Evolutionary conservation across 2,329 filamentous ascomycete species (phyloP), one percentile per base, ranked within the genome.

Genomic region (Xylariaceae sp.): DNA sequence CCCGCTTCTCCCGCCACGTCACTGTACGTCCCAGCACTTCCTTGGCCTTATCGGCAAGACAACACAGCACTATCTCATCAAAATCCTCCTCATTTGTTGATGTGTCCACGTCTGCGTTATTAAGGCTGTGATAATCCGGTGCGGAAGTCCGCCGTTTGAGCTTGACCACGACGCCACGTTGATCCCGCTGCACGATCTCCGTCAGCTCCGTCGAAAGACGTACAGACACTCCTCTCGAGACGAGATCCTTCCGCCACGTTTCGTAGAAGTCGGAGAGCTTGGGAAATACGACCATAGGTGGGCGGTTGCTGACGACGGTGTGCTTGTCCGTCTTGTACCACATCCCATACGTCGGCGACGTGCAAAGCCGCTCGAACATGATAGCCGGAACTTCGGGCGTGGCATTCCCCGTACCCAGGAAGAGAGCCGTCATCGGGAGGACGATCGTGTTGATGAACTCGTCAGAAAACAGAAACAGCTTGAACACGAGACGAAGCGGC

Each of bases 61-160:
- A 79, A 65, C 84, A 87, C 19, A 88, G 74, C 5, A 88, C 81
- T 7, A 88, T 73, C 56, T 87, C 83, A 57, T 88, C 84, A 59
- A 81, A 88, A 5, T 73, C 68, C 60, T 87, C 83, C 10, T 78
- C 76, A 49, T 72, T 76, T n/a, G 74, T 66, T 47, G 79, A 58
- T 1, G 49, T 58, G 8, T 65, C 57, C 1, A 49, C 41, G n/a
- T 68, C 66, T 10, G 59, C 67, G 8, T 59, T 64, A 5, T 57
- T 63, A 6, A 67, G 65, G 45, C 70, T 71, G 49, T 71, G 68
- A 15, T 58, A 58, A 21, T 68, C 68, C 0, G 65, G 59, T 2
- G 51, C 59, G 5, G 65, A 63, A 68, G 54, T 76, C 65, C 50
- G 69, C 60, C 63, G 73, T 71, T 57, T 73, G 47, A 60, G 72